Percentiles rank a stretch among this genome's conserved stretches.
Evolutionary conservation across 2,329 filamentous ascomycete genomes (phyloP).

Genomic region (Plenodomus tracheiphilus): DNA sequence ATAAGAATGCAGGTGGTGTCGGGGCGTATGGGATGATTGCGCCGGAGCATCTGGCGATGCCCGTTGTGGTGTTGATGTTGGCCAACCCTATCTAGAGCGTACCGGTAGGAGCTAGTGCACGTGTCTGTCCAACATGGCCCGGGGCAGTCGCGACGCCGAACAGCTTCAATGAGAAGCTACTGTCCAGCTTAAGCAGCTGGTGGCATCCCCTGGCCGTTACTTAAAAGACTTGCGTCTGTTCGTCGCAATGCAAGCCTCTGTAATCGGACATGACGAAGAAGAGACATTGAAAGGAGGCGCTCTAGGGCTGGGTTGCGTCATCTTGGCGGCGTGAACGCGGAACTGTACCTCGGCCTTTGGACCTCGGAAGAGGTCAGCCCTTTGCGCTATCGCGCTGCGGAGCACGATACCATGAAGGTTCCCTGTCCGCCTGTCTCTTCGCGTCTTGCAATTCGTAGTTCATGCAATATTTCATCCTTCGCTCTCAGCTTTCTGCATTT

Average conservation of each 20-base stretch:
- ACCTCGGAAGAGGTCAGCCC: slow-evolving; percentile 42
- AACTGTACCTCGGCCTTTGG: slow-evolving; percentile 37
- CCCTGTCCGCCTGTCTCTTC: slow-evolving; percentile 18
- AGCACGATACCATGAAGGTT: slow-evolving; percentile 16
- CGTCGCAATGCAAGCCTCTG: neutral
- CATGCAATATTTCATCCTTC: neutral
- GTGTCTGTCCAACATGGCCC: slow-evolving; percentile 14
- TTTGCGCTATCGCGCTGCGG: slow-evolving; percentile 28
- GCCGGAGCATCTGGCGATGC: slow-evolving; percentile 12
- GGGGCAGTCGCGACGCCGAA: slow-evolving; percentile 2
- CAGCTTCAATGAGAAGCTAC: neutral
- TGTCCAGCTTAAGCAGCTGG: neutral
- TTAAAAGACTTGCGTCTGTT: neutral
- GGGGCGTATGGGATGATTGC: slow-evolving; percentile 2
- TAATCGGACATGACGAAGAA: neutral
- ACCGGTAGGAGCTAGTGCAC: slow-evolving; percentile 12
- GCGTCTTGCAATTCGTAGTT: neutral
- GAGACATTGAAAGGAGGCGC: slow-evolving; percentile 1
- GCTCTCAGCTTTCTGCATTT: slow-evolving; percentile 1
- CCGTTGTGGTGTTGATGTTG: slow-evolving; percentile 24
- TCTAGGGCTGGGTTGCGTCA: slow-evolving; percentile 11
- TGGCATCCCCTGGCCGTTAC: neutral
- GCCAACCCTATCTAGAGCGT: no score
- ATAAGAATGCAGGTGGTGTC: neutral
- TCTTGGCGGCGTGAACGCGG: slow-evolving; percentile 5